Evolutionary conservation across 805 yeast species (phyloP), one percentile per base, ranked within the genome.

Genomic region (Saturnispora sanitii): DNA sequence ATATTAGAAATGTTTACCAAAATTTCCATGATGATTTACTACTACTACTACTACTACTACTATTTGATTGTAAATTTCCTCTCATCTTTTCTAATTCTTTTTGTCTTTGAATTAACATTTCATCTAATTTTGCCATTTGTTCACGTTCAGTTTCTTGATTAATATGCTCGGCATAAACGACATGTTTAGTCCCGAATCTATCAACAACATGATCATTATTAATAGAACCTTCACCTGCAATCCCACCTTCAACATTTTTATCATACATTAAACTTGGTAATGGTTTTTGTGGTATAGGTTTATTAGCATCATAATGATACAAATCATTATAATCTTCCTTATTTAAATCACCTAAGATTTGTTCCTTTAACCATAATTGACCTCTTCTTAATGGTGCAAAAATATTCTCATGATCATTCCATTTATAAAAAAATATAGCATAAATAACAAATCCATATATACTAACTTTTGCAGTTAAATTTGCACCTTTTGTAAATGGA

Each of bases 321-420:
- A 85, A 65, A 52, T 84, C 94, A 34, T 73, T 75, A 50, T 66
- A 66, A 51, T 84, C 88, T 46, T 70, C 70, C 8, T 69, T 75
- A 4, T 71, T 59, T 43, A 85, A 64, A 16, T 60, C 60, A 2
- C 82, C 81, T n/a, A 70, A 45, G 2, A 81, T 34, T 40, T 56
- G 49, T 47, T 77, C 78, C 53, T 82, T 74, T 35, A 71, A 34
- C 29, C 71, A 60, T 33, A 84, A 67, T 47, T 84, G 77, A 20
- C 67, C 56, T 37, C 90, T 60, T 57, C 83, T 77, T 37, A 82
- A 75, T 31, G 71, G 75, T 11, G 85, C 71, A 60, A 84, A 77
- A 6, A 81, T 76, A 52, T 84, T 79, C 43, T 84, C 90, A 47
- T 73, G 72, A 44, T 84, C 92, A 53, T 85, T 83, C 95, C 95